phyloP scores from a whole-genome alignment of 2,329 filamentous ascomycete genomes.

The Cytospora piceae region DNA sequence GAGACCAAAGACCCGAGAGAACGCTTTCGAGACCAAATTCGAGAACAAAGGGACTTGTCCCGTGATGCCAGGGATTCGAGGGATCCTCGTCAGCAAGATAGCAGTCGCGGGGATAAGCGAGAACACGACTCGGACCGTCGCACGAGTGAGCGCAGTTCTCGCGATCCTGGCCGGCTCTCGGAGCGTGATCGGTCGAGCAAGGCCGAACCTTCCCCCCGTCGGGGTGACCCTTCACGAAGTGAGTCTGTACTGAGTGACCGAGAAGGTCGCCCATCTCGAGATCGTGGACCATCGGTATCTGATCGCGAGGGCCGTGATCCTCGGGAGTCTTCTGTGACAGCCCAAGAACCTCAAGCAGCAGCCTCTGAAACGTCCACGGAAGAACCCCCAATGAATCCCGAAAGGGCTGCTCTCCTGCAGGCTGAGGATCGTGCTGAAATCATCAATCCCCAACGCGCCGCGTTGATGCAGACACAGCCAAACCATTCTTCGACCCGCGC shows the following conservation, averaged over 20 bases:
- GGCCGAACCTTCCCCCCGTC: conserved; percentile 39
- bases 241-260: conserved; percentile 39
- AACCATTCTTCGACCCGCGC: conserved; percentile 42
- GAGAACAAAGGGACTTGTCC: conserved; percentile 25
- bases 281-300: conserved; percentile 40
- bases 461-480: conserved; percentile 48
- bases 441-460: conserved; percentile 54
- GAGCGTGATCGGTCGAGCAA: conserved; percentile 45
- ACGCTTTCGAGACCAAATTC: conserved; percentile 27
- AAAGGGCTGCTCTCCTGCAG: conserved; percentile 55
- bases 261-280: conserved; percentile 41
- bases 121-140: conserved; percentile 53
- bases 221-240: conserved; percentile 34
- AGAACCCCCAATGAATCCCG: conserved; percentile 59
- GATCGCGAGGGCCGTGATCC: conserved; percentile 34
- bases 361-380: conserved; percentile 40
- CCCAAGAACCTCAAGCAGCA: conserved; percentile 27
- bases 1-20: conserved; percentile 48
- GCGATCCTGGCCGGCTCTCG: conserved; percentile 43
- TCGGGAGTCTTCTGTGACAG: conserved; percentile 32
- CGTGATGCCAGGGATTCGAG: conserved; percentile 39
- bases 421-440: conserved; percentile 44
- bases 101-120: conserved; percentile 33
- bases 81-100: conserved; percentile 34
- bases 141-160: conserved; percentile 41